Conservation (phyloP, 1,284 basidiomycete species). For the Chalciporus sp. region DNA sequence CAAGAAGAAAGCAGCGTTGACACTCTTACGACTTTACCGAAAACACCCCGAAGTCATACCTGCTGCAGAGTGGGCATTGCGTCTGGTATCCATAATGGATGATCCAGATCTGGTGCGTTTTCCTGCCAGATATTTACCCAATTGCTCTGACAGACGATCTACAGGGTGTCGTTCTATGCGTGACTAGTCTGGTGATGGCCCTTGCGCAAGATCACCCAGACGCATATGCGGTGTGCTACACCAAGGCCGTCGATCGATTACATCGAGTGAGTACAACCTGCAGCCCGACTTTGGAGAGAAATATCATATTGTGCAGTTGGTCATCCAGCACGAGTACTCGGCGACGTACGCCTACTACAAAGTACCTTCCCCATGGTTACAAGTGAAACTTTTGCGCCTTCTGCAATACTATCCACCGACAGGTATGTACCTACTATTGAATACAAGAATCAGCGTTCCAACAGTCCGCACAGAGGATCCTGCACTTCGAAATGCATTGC, state of each 20-base stretch:
- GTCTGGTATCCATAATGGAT: conserved; percentile 94
- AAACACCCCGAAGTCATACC: conserved; percentile 96
- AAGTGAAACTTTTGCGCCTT: conserved; percentile 92
- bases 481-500: conserved; percentile 74
- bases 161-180: conserved; percentile 92
- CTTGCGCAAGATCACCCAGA: conserved; percentile 94
- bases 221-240: conserved; percentile 89
- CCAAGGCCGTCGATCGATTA: conserved; percentile 90
- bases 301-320: conserved; percentile 56
- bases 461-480: conserved; percentile 68
- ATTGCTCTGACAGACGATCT: conserved; percentile 11
- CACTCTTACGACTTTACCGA: conserved; percentile 89
- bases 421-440: conserved; percentile 49
- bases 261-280: conserved; percentile 62
- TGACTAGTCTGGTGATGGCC: conserved; percentile 92
- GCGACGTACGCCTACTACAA: conserved; percentile 96
- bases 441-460: conserved; percentile 1
- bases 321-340: conserved; percentile 88
- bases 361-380: conserved; percentile 97
- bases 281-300: conserved; percentile 7
- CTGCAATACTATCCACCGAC: conserved; percentile 96
- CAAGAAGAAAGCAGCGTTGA: conserved; percentile 98
- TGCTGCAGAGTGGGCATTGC: conserved; percentile 92
- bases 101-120: conserved; percentile 79
- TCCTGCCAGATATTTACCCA: background rate